These are phyloP conservation scores for Syncephalastrum racemosum DNA, from an alignment of 371 early-diverging fungal species.

Conservation along the genomic window DNA sequence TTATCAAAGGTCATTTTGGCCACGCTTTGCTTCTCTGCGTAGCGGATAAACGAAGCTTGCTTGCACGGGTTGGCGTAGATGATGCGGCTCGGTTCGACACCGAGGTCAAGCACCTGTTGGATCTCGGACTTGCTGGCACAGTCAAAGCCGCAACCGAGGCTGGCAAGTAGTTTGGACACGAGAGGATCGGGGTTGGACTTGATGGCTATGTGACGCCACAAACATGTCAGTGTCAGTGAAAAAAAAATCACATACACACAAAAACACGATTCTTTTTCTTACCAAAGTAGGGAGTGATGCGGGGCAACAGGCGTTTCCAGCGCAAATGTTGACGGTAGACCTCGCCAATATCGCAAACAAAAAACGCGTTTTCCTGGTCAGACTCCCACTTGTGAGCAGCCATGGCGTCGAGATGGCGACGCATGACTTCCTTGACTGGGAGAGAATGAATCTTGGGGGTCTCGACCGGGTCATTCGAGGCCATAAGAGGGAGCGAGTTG, in stretches of 20 bases:
- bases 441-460: conserved; percentile 20
- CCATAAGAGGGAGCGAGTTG: conserved; percentile 11
- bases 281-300: conserved; percentile 94
- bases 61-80: conserved; percentile 99
- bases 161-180: conserved; percentile 82
- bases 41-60: conserved; percentile 90
- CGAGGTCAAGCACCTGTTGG: conserved; percentile 75
- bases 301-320: conserved; percentile 81
- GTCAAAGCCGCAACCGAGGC: conserved; percentile 91
- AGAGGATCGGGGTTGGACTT: conserved; percentile 95
- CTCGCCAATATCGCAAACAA: conserved; percentile 89
- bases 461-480: no score
- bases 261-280: conserved; percentile 25
- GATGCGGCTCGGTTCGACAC: conserved; percentile 78
- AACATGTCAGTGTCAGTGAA: conserved; percentile 4
- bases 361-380: conserved; percentile 88
- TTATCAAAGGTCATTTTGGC: conserved; percentile 97
- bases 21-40: conserved; percentile 76
- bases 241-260: conserved; percentile 10
- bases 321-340: conserved; percentile 82
- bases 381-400: conserved; percentile 50
- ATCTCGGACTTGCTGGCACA: conserved; percentile 91
- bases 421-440: conserved; percentile 33
- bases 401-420: conserved; percentile 36
- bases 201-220: conserved; percentile 63